These are phyloP conservation scores for Corchorus capsularis DNA, from an alignment of 345 rosid genomes.

Conservation along the genomic window DNA sequence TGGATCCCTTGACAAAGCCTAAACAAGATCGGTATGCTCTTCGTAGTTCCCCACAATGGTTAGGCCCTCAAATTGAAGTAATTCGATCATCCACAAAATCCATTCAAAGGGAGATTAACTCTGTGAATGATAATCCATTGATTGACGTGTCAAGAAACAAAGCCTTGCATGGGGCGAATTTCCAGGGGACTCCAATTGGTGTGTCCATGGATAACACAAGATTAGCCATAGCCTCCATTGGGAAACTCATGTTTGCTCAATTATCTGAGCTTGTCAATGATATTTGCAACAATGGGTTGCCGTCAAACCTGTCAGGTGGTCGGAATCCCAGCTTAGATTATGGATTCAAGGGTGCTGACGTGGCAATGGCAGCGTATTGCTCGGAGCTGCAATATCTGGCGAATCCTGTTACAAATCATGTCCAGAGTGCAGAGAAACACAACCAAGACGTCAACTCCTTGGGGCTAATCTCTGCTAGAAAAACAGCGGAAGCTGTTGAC, in stretches of 20 bases:
- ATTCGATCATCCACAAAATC: conserved; percentile 53
- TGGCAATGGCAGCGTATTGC: conserved; percentile 57
- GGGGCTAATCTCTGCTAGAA: conserved; percentile 50
- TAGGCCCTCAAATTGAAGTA: conserved; percentile 64
- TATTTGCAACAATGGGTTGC: conserved; percentile 53
- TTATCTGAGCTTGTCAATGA: conserved; percentile 46
- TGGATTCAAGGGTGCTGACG: conserved; percentile 47
- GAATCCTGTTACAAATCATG: conserved; percentile 68
- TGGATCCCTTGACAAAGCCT: conserved; percentile 59
- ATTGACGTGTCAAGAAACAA: conserved; percentile 50
- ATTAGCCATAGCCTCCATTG: conserved; percentile 65
- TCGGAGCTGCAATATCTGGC: conserved; percentile 68
- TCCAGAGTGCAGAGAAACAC: conserved; percentile 59
- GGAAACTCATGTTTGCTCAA: conserved; percentile 37
- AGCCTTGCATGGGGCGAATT: conserved; percentile 55
- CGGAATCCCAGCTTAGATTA: conserved; percentile 50
- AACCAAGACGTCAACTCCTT: conserved; percentile 34
- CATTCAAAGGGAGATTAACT: conserved; percentile 68
- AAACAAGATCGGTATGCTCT: conserved; percentile 61
- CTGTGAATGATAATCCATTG: conserved; percentile 56
- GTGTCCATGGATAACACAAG: conserved; percentile 74
- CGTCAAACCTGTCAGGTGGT: conserved; percentile 47
- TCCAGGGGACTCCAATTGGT: conserved; percentile 75
- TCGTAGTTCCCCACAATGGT: conserved; percentile 64
- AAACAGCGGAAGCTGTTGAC: conserved; percentile 50